Percentiles rank a stretch among this genome's conserved stretches.
Conservation (phyloP, 306 rosid species). For the Cucurbita ficifolia region DNA sequence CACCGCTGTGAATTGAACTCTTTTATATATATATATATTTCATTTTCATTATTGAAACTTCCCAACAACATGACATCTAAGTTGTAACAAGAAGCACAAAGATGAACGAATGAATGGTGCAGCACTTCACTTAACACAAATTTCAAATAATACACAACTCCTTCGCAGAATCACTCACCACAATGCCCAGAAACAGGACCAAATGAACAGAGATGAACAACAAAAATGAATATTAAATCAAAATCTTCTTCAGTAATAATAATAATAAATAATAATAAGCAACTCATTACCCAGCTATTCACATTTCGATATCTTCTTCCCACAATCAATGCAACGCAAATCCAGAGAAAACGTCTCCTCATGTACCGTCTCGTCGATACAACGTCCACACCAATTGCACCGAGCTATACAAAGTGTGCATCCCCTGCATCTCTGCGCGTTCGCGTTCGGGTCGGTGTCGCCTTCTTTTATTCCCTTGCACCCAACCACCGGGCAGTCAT, state of each 20-base stretch:
- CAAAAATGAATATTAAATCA: too few species aligned
- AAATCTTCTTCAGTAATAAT: too few species aligned
- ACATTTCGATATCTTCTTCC: constrained; percentile 12
- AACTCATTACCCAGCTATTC: constrained; percentile 12
- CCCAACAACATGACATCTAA: background rate
- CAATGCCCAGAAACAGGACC: background rate
- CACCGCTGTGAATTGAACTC: too few species aligned
- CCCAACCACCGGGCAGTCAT: constrained; percentile 47
- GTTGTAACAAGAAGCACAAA: background rate
- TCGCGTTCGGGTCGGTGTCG: background rate
- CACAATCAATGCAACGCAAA: constrained; percentile 34
- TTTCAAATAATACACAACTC: background rate
- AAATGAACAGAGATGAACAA: background rate
- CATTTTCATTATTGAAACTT: background rate
- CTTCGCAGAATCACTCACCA: too few species aligned
- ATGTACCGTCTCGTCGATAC: constrained; percentile 29
- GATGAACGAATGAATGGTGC: background rate
- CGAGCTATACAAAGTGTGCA: constrained; percentile 36
- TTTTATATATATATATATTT: too few species aligned
- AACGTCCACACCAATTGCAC: constrained; percentile 35
- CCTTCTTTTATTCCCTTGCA: constrained; percentile 24
- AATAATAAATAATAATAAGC: too few species aligned
- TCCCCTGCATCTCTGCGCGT: constrained; percentile 35
- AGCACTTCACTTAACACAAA: background rate
- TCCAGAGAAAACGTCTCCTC: constrained; percentile 42